These are phyloP conservation scores for Pilaira anomala DNA, from an alignment of 192 early-diverging fungal genomes.

Conservation along the genomic window DNA sequence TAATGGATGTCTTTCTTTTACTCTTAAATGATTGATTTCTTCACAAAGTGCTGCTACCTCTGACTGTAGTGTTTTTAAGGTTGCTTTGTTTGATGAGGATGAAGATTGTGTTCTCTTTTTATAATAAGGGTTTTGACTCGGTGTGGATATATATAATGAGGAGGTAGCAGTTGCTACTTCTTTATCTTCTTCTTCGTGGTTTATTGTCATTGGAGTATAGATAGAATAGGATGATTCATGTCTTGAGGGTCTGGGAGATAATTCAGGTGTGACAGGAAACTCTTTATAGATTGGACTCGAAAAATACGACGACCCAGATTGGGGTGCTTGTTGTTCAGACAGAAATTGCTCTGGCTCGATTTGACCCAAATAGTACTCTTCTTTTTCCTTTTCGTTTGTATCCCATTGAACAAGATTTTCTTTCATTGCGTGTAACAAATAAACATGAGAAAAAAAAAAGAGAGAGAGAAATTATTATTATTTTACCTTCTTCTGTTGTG, in stretches of 20 bases:
- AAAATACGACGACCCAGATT: slow-evolving; percentile 1
- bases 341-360: not conserved
- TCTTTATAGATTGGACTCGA: slow-evolving; percentile 11
- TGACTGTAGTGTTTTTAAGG: not conserved
- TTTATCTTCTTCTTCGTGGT: slow-evolving; percentile 13
- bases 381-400: slow-evolving; percentile 15
- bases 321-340: slow-evolving; percentile 3
- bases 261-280: slow-evolving; percentile 22
- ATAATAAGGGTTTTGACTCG: slow-evolving; percentile 13
- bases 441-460: not conserved
- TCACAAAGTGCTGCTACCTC: not conserved
- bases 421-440: not conserved
- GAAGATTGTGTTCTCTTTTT: not conserved
- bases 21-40: not conserved
- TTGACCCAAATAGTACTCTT: slow-evolving; percentile 10
- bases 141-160: not conserved
- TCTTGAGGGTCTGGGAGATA: slow-evolving; percentile 13
- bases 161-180: slow-evolving; percentile 25
- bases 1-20: not conserved
- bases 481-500: slow-evolving; percentile 1
- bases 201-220: not conserved
- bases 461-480: not conserved
- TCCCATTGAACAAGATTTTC: not conserved
- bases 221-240: not conserved
- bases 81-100: not conserved